Conservation (phyloP, 495 filamentous ascomycete genomes). For the Bombardia bombarda region DNA sequence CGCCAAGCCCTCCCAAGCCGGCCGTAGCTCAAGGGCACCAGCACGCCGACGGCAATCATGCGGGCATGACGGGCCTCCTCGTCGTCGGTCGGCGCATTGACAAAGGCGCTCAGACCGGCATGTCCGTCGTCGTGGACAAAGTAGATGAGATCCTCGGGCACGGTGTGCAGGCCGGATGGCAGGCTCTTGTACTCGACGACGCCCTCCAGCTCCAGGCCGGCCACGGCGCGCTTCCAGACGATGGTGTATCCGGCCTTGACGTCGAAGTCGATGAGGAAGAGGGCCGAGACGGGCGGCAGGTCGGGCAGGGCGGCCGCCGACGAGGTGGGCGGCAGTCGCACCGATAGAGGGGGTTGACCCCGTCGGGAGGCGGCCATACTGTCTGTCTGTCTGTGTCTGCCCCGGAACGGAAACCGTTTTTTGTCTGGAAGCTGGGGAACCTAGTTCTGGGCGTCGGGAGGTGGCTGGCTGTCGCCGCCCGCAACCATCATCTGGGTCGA, state of each 20-base stretch:
- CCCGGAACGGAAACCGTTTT: too few relatives aligned
- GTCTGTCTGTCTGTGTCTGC: background rate
- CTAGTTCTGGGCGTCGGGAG: too few relatives aligned
- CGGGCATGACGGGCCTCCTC: conserved; percentile 75
- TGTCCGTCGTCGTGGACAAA: conserved; percentile 74
- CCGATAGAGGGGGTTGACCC: conserved; percentile 41
- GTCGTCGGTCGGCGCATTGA: conserved; percentile 70
- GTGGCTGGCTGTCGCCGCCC: too few relatives aligned
- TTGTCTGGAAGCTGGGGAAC: too few relatives aligned
- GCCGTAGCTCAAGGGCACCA: conserved; percentile 82
- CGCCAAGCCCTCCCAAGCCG: conserved; percentile 84
- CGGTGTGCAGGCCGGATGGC: conserved; percentile 85
- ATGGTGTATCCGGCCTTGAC: conserved; percentile 81
- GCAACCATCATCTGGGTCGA: too few relatives aligned
- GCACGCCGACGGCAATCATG: conserved; percentile 83
- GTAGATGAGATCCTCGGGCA: conserved; percentile 83
- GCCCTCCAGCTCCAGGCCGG: conserved; percentile 74
- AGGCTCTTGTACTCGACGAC: conserved; percentile 91
- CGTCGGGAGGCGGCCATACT: conserved; percentile 45
- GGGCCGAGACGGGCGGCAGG: conserved; percentile 67
- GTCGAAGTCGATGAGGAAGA: conserved; percentile 83
- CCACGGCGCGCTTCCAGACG: conserved; percentile 68
- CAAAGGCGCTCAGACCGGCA: conserved; percentile 87
- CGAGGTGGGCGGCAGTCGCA: conserved; percentile 29
- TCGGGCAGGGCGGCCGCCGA: conserved; percentile 35